Evolutionary conservation across 306 rosid species (phyloP), one percentile per base, ranked within the genome.

Genomic region (Psophocarpus tetragonolobus): DNA sequence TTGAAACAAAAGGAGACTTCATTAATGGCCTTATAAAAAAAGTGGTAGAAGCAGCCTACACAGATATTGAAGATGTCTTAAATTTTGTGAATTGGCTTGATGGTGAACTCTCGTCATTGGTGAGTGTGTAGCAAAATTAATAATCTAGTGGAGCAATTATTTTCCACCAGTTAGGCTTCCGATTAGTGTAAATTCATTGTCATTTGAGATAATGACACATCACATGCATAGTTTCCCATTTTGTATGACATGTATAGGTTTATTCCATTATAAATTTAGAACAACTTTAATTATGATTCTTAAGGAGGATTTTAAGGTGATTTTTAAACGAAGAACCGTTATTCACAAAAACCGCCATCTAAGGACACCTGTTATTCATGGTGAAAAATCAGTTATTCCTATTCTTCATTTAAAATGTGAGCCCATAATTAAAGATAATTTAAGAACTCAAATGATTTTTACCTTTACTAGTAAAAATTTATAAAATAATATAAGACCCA

Each of bases 1-100:
- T 93, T 74, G 92, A 93, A 85, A 87, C 91, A 26, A 93, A 93
- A 81, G 97, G 94, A 77, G 90, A 88, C 29, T 84, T 91, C 79
- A 87, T 93, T 77, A 88, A 91, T 80, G 87, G 75, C 74, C 94
- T 93, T 53, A 91, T 88, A 20, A 82, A 83, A 21, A 93, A 77
- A 84, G 93, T 93, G 85, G 85, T 73, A 51, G 84, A 79, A 81
- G 89, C 93, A 60, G 84, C 91, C 45, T 89, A 83, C 82, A 72
- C 62, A 14, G 88, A 93, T 71, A 89, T 93, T 58, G 94, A 91
- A 74, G 97, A 89, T 30, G 89, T 93, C 57, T 79, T 93, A 26
- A 93, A 88, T 64, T 93, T 93, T 80, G 94, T 93, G 8, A 88
- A 89, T 70, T 91, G 96, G 96, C 90, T 93, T 84, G 97, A 93